Evolutionary conservation across 352 stramenopile genomes (phyloP).

Genomic region (Pythium graminicola): DNA sequence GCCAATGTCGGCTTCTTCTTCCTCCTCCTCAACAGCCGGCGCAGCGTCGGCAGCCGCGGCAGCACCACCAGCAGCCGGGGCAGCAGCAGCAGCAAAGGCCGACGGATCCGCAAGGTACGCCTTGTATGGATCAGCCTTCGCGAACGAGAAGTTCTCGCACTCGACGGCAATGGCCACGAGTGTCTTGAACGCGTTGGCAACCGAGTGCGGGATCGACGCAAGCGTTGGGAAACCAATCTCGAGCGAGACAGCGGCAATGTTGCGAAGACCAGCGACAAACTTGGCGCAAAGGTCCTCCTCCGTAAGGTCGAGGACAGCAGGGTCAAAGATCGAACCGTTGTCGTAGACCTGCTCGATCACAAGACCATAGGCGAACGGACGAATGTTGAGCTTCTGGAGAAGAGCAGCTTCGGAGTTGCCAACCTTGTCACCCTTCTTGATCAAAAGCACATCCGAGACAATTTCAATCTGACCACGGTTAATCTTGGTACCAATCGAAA

Average conservation of each 20-base stretch:
- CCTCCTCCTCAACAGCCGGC: constrained; percentile 58
- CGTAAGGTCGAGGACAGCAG: constrained; percentile 97
- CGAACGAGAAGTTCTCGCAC: constrained; percentile 96
- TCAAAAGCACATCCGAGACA: constrained; percentile 94
- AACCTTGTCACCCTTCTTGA: constrained; percentile 95
- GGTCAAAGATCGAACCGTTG: constrained; percentile 98
- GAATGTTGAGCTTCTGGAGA: constrained; percentile 98
- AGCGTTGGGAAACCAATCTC: constrained; percentile 95
- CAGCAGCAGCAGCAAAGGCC: constrained; percentile 87
- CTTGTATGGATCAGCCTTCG: constrained; percentile 96
- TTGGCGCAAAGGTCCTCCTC: constrained; percentile 95
- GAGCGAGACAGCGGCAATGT: constrained; percentile 94
- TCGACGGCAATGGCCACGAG: constrained; percentile 95
- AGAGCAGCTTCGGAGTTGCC: constrained; percentile 97
- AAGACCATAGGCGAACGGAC: constrained; percentile 99
- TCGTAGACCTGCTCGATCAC: constrained; percentile 97
- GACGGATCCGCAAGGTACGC: constrained; percentile 92
- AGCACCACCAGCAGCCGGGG: constrained; percentile 74
- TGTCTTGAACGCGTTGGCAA: constrained; percentile 98
- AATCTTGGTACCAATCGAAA: constrained; percentile 99
- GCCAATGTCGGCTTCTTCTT: constrained; percentile 78
- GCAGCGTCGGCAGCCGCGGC: constrained; percentile 51
- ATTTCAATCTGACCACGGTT: constrained; percentile 99
- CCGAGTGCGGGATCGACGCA: constrained; percentile 97
- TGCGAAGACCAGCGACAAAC: constrained; percentile 92